Percentiles rank a stretch among this genome's conserved stretches.
Evolutionary conservation across 768 basidiomycete species (phyloP).

Genomic region (Russula emetica): DNA sequence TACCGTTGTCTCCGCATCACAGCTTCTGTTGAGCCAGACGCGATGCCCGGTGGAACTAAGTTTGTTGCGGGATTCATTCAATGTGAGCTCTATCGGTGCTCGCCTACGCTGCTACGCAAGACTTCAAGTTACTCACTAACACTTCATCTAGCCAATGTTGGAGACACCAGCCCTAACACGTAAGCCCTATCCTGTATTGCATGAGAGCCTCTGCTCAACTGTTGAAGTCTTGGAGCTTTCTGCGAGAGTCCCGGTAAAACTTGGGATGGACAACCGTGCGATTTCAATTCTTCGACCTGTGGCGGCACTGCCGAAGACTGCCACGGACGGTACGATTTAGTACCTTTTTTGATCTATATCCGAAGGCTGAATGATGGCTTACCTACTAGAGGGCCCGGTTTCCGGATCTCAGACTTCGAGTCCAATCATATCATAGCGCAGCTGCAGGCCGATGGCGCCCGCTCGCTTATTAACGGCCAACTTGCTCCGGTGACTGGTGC

Average conservation of each 20-base stretch:
- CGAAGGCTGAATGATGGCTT: slow-evolving; percentile 12
- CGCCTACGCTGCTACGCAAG: slow-evolving; percentile 23
- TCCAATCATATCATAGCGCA: slow-evolving; percentile 71
- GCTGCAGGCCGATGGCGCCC: slow-evolving; percentile 64
- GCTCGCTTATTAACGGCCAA: slow-evolving; percentile 50
- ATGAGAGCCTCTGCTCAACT: slow-evolving; percentile 2
- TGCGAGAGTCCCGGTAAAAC: slow-evolving; percentile 72
- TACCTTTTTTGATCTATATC: slow-evolving; percentile 3
- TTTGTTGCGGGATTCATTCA: slow-evolving; percentile 77
- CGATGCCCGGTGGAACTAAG: slow-evolving; percentile 62
- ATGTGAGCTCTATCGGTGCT: slow-evolving; percentile 40
- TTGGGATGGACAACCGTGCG: slow-evolving; percentile 63
- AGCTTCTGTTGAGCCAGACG: slow-evolving; percentile 60
- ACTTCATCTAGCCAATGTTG: slow-evolving; percentile 58
- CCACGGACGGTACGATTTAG: slow-evolving; percentile 54
- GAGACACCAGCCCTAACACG: slow-evolving; percentile 79
- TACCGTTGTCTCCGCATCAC: slow-evolving; percentile 13
- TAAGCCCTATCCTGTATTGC: slow-evolving; percentile 36
- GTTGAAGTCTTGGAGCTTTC: slow-evolving; percentile 57
- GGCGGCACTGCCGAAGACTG: slow-evolving; percentile 64
- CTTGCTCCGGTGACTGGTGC: slow-evolving; percentile 51
- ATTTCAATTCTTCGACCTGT: slow-evolving; percentile 70
- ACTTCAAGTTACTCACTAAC: slow-evolving; percentile 10
- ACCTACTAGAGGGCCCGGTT: slow-evolving; percentile 65
- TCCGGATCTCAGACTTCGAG: slow-evolving; percentile 68